These are phyloP conservation scores for Verticillium tricorpus DNA, from an alignment of 2,329 filamentous ascomycete genomes.

Conservation along the genomic window DNA sequence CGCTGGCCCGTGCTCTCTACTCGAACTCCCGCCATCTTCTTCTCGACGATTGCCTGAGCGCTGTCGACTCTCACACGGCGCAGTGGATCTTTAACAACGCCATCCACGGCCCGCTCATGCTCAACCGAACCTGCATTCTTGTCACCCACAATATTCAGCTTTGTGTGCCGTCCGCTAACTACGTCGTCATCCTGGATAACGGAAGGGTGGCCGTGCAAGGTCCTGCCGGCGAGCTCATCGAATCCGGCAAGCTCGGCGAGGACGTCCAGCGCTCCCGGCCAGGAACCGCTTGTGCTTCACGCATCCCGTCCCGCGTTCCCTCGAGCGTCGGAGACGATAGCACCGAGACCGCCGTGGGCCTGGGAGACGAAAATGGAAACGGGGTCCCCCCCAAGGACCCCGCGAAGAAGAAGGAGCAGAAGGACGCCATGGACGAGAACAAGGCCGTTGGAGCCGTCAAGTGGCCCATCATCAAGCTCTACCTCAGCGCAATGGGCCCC, in stretches of 20 bases:
- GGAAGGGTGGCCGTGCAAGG: slow-evolving; percentile 76
- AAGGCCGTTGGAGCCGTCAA: slow-evolving; percentile 88
- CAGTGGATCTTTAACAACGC: slow-evolving; percentile 98
- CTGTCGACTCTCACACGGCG: slow-evolving; percentile 94
- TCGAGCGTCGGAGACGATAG: slow-evolving; percentile 68
- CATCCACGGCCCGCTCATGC: slow-evolving; percentile 85
- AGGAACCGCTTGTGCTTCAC: slow-evolving; percentile 65
- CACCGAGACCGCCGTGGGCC: slow-evolving; percentile 50
- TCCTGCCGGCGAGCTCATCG: slow-evolving; percentile 70
- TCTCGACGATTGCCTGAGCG: slow-evolving; percentile 91
- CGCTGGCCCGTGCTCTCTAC: slow-evolving; percentile 93
- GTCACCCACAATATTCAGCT: slow-evolving; percentile 95
- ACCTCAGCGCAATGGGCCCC: slow-evolving; percentile 85
- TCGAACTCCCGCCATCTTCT: slow-evolving; percentile 88
- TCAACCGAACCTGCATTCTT: slow-evolving; percentile 82
- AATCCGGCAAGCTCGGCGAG: slow-evolving; percentile 84
- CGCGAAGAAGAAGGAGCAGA: slow-evolving; percentile 40
- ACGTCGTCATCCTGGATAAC: slow-evolving; percentile 82
- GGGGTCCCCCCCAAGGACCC: slow-evolving; percentile 42
- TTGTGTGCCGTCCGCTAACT: slow-evolving; percentile 74
- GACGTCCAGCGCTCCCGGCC: slow-evolving; percentile 72
- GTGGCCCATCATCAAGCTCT: slow-evolving; percentile 78
- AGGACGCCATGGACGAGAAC: slow-evolving; percentile 61
- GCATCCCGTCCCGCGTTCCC: slow-evolving; percentile 70
- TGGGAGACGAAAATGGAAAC: slow-evolving; percentile 43